phyloP scores from a whole-genome alignment of 1,284 basidiomycete genomes.

The Cystobasidium pallidum region DNA sequence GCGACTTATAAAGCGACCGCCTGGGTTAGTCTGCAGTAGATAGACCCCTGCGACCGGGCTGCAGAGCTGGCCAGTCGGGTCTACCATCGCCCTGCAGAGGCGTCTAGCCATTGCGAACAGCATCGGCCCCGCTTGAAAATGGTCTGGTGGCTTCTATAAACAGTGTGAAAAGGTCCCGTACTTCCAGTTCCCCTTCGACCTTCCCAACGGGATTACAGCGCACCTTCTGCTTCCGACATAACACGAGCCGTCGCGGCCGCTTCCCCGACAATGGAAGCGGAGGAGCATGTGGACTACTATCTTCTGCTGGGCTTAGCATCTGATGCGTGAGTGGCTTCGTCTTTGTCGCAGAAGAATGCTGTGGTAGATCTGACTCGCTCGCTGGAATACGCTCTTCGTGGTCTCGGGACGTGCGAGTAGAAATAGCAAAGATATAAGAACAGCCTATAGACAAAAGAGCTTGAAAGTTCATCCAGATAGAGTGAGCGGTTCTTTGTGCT shows the following conservation, averaged over 20 bases:
- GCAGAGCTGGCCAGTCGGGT: no score
- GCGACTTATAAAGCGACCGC: no score
- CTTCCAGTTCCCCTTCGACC: no score
- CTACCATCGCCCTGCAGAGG: no score
- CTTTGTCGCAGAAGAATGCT: not conserved
- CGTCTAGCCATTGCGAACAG: no score
- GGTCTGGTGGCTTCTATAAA: no score
- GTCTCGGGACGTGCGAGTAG: not conserved
- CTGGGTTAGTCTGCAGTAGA: no score
- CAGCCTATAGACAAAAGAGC: conserved; percentile 38
- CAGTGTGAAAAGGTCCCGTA: no score
- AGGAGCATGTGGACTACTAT: conserved; percentile 49
- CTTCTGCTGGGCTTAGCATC: conserved; percentile 45
- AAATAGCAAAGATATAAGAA: conserved; percentile 48
- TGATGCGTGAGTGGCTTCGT: conserved; percentile 45
- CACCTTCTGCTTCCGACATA: not conserved
- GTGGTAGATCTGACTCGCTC: conserved; percentile 2
- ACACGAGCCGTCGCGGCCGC: not conserved
- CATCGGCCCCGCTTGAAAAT: no score
- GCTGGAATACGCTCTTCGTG: not conserved
- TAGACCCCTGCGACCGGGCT: no score
- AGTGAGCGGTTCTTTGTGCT: conserved; percentile 38
- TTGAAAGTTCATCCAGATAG: conserved; percentile 45
- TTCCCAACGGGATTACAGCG: not conserved
- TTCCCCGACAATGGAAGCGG: conserved; percentile 33